Evolutionary conservation across 2,329 filamentous ascomycete species (phyloP).

Genomic region (Fusarium irregulare): DNA sequence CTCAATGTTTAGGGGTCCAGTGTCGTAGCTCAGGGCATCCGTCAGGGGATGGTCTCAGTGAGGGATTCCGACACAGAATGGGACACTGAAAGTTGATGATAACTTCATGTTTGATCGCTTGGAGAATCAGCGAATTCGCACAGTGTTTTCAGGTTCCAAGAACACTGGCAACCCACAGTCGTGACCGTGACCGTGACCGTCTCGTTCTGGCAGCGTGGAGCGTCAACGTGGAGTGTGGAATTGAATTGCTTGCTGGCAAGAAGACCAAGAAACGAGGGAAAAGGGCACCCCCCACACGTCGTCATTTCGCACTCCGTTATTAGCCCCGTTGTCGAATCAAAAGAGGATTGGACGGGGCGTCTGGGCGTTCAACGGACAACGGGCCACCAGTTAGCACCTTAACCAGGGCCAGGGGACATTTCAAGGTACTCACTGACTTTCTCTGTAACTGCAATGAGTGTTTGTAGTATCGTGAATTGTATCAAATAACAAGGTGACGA

Average conservation of each 20-base stretch:
- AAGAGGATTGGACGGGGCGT: conserved; percentile 37
- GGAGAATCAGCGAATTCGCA: conserved; percentile 28
- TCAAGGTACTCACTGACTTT: not conserved
- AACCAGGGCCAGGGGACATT: conserved; percentile 22
- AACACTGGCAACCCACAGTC: conserved; percentile 46
- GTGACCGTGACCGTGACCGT: conserved; percentile 1
- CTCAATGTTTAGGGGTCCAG: conserved; percentile 8
- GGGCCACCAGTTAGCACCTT: conserved; percentile 18
- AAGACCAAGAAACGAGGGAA: conserved; percentile 37
- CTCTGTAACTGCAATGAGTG: not conserved
- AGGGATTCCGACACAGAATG: not conserved
- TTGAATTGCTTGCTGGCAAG: conserved; percentile 37
- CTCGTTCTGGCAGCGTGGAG: conserved; percentile 35
- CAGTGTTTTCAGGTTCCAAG: conserved; percentile 36
- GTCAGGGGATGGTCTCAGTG: not conserved
- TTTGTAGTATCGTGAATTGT: not conserved
- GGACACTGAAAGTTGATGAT: conserved; percentile 10
- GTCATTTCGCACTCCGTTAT: conserved; percentile 47
- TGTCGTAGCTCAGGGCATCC: not conserved
- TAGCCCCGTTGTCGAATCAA: conserved; percentile 47
- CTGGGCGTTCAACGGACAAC: conserved; percentile 42
- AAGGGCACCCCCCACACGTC: conserved; percentile 44
- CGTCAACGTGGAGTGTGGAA: conserved; percentile 1
- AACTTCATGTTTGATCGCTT: conserved; percentile 10
- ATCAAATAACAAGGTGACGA: not conserved